Conservation (phyloP, 2,329 filamentous ascomycete species). For the Chalaropsis thielavioides region DNA sequence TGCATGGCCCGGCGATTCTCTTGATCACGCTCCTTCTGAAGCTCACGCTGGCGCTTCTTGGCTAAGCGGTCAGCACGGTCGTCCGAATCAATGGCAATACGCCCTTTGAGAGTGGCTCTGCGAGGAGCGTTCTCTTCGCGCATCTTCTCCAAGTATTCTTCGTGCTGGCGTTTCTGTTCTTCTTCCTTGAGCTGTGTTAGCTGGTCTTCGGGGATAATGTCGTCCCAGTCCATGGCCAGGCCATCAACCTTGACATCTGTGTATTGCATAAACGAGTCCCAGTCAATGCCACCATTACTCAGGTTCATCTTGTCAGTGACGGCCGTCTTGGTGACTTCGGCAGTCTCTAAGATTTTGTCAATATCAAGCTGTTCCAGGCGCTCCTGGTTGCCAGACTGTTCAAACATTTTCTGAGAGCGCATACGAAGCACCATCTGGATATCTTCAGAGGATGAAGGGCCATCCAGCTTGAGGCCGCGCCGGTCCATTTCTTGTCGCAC, state of each 20-base stretch:
- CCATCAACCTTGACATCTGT: slow-evolving; percentile 93
- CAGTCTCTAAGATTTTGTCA: slow-evolving; percentile 90
- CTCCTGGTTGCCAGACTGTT: slow-evolving; percentile 91
- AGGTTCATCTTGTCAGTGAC: slow-evolving; percentile 83
- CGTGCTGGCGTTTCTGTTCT: slow-evolving; percentile 71
- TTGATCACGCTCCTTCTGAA: slow-evolving; percentile 55
- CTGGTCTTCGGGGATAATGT: slow-evolving; percentile 91
- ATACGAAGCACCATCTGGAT: slow-evolving; percentile 95
- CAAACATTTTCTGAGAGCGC: slow-evolving; percentile 98
- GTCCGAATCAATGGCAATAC: slow-evolving; percentile 42
- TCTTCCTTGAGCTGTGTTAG: slow-evolving; percentile 79
- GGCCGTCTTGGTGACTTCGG: slow-evolving; percentile 92
- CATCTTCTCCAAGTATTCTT: slow-evolving; percentile 66
- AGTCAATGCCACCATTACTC: slow-evolving; percentile 68
- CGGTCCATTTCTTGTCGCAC: slow-evolving; percentile 61
- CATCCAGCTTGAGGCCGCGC: slow-evolving; percentile 57
- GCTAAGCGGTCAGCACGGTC: slow-evolving; percentile 50
- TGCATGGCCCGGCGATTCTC: slow-evolving; percentile 61
- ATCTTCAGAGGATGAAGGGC: slow-evolving; percentile 82
- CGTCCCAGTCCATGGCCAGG: slow-evolving; percentile 75
- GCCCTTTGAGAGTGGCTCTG: slow-evolving; percentile 48
- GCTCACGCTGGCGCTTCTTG: slow-evolving; percentile 52
- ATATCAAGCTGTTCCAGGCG: slow-evolving; percentile 96
- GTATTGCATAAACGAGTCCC: slow-evolving; percentile 95
- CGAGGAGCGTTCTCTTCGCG: slow-evolving; percentile 77